These are phyloP conservation scores for Spizellomyces sp. DNA, from an alignment of 192 early-diverging fungal genomes.

Conservation along the genomic window DNA sequence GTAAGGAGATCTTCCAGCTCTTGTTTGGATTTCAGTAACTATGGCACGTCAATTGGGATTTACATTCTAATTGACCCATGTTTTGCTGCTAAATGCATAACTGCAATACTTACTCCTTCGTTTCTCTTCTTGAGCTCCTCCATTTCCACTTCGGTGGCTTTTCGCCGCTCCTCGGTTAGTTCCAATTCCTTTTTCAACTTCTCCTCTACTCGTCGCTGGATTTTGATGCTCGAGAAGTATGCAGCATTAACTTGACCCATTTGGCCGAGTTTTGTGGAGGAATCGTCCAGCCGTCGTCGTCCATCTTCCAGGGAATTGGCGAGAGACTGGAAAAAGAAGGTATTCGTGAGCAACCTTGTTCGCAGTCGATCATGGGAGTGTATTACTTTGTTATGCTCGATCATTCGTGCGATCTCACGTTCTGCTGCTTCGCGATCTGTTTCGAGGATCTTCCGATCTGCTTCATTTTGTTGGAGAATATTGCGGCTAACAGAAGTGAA, in stretches of 20 bases:
- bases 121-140: conserved; percentile 40
- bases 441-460: conserved; percentile 29
- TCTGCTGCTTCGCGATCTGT: conserved; percentile 39
- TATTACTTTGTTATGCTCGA: conserved; percentile 27
- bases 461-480: conserved; percentile 25
- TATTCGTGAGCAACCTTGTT: not conserved
- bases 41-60: not conserved
- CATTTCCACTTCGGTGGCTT: conserved; percentile 32
- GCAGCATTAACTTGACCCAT: conserved; percentile 48
- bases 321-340: conserved; percentile 17
- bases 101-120: conserved; percentile 32
- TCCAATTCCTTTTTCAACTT: conserved; percentile 54
- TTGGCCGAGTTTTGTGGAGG: conserved; percentile 34
- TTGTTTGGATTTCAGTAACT: conserved; percentile 33
- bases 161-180: conserved; percentile 21
- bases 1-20: conserved; percentile 43
- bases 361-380: not conserved
- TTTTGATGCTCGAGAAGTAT: conserved; percentile 52
- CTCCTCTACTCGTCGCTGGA: conserved; percentile 48
- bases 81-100: not conserved
- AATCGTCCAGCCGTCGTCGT: conserved; percentile 36
- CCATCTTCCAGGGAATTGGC: conserved; percentile 15
- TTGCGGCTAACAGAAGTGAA: conserved; percentile 1
- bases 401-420: conserved; percentile 24
- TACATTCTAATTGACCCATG: not conserved